Evolutionary conservation across 2,329 filamentous ascomycete species (phyloP), one percentile per base, ranked within the genome.

Genomic region (Talaromyces albobiverticillius): DNA sequence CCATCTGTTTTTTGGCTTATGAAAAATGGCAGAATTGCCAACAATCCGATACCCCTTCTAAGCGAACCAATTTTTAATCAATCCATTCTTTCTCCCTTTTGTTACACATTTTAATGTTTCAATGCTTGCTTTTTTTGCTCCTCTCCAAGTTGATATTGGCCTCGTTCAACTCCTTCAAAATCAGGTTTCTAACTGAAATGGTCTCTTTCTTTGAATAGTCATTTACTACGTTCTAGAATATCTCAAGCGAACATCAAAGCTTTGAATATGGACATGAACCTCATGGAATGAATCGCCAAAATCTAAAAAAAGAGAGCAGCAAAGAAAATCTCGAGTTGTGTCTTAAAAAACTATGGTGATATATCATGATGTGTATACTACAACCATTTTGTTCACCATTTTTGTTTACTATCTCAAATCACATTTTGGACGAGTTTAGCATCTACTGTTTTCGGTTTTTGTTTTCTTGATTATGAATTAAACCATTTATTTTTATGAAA

Each of bases 201-300:
- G n/a, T 53, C 57, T 52, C 57, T 57, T 55, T 18, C 42, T 34
- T 41, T 55, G 38, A 54, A 58, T 60, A 69, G 67, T 69, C 60
- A 61, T 67, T 64, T 71, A 69, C 57, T 20, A 69, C 42, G 49
- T 69, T 26, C 58, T 67, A 13, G 67, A 69, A 53, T 58, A 67
- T 50, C 58, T 70, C 51, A 66, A 71, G 51, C 68, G 69, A 46
- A 23, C 64, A 64, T 26, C 64, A 66, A 46, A 72, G 68, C 57
- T 62, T 67, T 40, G 70, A 63, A 64, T 18, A 22, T 5, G 9
- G n/a, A n/a, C n/a, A n/a, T n/a, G n/a, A n/a, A n/a, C 20, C 36
- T 22, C 18, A 40, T 40, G 18, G 13, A 40, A 16, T 6, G 4
- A 4, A 10, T 2, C 13, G n/a, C n/a, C n/a, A n/a, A n/a, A n/a